Evolutionary conservation across 768 basidiomycete species (phyloP), one percentile per base, ranked within the genome.

Genomic region (Boletus patriciae): DNA sequence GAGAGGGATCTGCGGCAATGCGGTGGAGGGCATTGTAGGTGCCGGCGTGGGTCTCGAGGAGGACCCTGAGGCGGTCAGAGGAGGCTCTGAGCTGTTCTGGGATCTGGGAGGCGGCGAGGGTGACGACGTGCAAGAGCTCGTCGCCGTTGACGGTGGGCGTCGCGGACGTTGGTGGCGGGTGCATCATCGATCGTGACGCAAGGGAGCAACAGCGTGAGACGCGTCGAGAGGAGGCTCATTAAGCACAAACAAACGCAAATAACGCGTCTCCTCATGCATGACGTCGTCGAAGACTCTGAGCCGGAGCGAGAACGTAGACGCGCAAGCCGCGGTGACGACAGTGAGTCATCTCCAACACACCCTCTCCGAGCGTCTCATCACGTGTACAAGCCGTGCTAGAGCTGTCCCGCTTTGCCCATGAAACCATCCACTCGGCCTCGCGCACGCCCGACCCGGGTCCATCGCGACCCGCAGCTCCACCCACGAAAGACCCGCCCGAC

Each of bases 91-190:
- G 69, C 42, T 75, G 71, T 18, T 69, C 67, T 19, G 87, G 83
- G 67, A 88, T 80, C 73, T 92, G 88, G 5, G 90, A 90, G 8
- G 83, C 81, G n/a, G 90, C 87, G 40, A 79, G 83, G 29, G 76
- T 75, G 50, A 93, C 76, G 47, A 85, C 83, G 57, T 85, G 76
- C 66, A 83, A 85, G 19, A 94, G 76, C 62, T 92, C 88, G 61
- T 82, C 75, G 42, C 82, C 77, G 27, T 83, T 79, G 60, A 85
- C 82, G 50, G 75, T 69, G 66, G 80, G 55, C 9, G 52, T 55
- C 33, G 37, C 33, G 38, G 52, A 50, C 36, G 59, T 50, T 19
- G 50, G 38, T 46, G 61, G 33, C 23, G 59, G 50, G 60, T 55
- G 54, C 65, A 73, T 65, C 45, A 61, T 73, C 58, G 59, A 61